Conservation (phyloP, 1,139 yeast species). For the Yamadazyma diddensiae region DNA sequence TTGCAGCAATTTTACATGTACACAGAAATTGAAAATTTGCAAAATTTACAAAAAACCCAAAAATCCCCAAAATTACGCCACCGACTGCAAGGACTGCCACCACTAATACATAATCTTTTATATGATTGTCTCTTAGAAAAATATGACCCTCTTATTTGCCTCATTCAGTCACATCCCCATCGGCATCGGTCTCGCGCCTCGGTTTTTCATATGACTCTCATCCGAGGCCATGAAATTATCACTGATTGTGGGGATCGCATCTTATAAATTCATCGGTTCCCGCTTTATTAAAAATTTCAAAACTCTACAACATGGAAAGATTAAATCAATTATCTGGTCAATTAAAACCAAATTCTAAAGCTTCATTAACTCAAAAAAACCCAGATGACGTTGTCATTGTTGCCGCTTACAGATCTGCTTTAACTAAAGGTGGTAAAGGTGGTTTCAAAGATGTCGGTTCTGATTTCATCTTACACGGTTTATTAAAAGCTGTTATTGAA, state of each 20-base stretch:
- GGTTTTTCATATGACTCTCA: slow-evolving; percentile 11
- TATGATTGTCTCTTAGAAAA: too few relatives aligned
- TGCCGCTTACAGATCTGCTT: slow-evolving; percentile 86
- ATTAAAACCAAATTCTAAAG: slow-evolving; percentile 46
- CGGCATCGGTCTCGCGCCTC: too few relatives aligned
- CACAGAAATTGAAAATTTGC: too few relatives aligned
- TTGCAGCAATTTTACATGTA: too few relatives aligned
- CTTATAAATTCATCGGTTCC: slow-evolving; percentile 9
- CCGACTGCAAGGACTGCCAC: too few relatives aligned
- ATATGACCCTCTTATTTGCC: too few relatives aligned
- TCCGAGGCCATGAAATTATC: slow-evolving; percentile 10
- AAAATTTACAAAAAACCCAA: too few relatives aligned
- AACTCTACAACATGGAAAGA: slow-evolving; percentile 47
- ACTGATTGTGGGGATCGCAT: slow-evolving; percentile 14
- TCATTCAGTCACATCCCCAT: too few relatives aligned
- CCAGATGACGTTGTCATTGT: slow-evolving; percentile 87
- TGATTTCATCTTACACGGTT: slow-evolving; percentile 67
- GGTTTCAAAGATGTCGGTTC: slow-evolving; percentile 71
- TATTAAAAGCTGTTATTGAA: slow-evolving; percentile 60
- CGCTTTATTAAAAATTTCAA: slow-evolving; percentile 2
- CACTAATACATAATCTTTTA: too few relatives aligned
- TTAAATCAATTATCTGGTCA: slow-evolving; percentile 59
- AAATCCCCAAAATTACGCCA: too few relatives aligned
- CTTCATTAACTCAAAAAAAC: slow-evolving; percentile 50
- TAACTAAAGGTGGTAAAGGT: slow-evolving; percentile 84